Evolutionary conservation across 2,329 filamentous ascomycete species (phyloP).

Genomic region (Xylariomycetidae sp.): DNA sequence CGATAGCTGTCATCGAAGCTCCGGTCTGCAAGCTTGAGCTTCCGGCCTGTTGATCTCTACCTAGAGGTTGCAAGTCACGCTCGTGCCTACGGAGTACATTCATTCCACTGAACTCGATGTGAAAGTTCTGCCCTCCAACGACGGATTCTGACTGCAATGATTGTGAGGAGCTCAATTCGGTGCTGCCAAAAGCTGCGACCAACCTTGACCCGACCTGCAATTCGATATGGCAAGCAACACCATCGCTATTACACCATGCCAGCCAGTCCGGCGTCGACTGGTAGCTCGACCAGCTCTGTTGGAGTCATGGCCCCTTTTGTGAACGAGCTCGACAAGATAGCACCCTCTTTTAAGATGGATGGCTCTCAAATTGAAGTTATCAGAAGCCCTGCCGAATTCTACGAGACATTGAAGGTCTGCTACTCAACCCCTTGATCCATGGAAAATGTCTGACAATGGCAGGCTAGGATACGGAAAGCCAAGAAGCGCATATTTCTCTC

Average conservation of each 20-base stretch:
- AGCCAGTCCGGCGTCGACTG: constrained; percentile 18
- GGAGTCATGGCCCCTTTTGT: constrained; percentile 51
- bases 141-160: constrained; percentile 19
- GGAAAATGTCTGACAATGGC: constrained; percentile 5
- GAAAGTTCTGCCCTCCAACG: too few species aligned
- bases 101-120: too few species aligned
- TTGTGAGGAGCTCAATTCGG: constrained; percentile 21
- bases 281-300: constrained; percentile 24
- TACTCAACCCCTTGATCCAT: not conserved
- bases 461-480: constrained; percentile 78
- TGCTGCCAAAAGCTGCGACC: constrained; percentile 25
- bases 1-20: constrained; percentile 2
- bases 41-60: not conserved
- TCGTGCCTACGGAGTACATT: too few species aligned
- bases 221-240: constrained; percentile 26
- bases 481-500: constrained; percentile 81
- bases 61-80: too few species aligned
- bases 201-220: constrained; percentile 11
- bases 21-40: not conserved
- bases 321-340: constrained; percentile 77
- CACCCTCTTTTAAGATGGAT: constrained; percentile 82
- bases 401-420: constrained; percentile 77
- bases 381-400: constrained; percentile 81
- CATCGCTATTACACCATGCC: constrained; percentile 38
- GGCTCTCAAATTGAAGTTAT: constrained; percentile 78